These are phyloP conservation scores for Teunomyces lycoperdinae DNA, from an alignment of 805 yeast genomes.

Conservation along the genomic window DNA sequence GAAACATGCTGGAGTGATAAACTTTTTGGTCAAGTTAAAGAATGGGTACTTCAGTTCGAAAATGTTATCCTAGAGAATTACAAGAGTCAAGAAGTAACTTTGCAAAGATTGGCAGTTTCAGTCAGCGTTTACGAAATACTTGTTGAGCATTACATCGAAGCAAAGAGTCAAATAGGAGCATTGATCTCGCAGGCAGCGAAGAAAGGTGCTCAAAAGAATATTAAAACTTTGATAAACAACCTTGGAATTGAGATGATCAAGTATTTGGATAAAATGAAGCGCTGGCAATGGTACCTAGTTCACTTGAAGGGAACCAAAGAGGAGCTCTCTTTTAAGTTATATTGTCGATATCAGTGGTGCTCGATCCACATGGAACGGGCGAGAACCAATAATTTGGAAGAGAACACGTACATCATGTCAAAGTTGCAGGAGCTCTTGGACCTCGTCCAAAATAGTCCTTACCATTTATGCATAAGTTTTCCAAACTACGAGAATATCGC, in stretches of 20 bases:
- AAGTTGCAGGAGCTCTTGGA: slow-evolving; percentile 19
- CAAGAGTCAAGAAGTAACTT: background rate
- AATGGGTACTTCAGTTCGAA: slow-evolving; percentile 36
- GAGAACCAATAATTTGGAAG: slow-evolving; percentile 28
- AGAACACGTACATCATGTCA: slow-evolving; percentile 23
- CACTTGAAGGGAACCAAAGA: background rate
- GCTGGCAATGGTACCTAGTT: slow-evolving; percentile 40
- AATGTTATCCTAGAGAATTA: slow-evolving; percentile 11
- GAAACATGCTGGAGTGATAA: slow-evolving; percentile 39
- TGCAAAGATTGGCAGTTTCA: slow-evolving; percentile 20
- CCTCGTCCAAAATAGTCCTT: slow-evolving; percentile 4
- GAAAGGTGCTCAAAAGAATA: slow-evolving; percentile 18
- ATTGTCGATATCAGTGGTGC: slow-evolving; percentile 34
- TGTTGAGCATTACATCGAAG: slow-evolving; percentile 39
- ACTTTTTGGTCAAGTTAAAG: slow-evolving; percentile 31
- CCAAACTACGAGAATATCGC: slow-evolving; percentile 64
- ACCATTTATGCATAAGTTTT: slow-evolving; percentile 35
- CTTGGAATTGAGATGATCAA: slow-evolving; percentile 36
- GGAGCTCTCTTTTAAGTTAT: slow-evolving; percentile 2
- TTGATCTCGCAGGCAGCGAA: slow-evolving; percentile 17
- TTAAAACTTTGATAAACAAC: slow-evolving; percentile 28
- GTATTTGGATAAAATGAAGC: slow-evolving; percentile 40
- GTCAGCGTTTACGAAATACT: slow-evolving; percentile 47
- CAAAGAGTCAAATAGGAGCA: slow-evolving; percentile 24
- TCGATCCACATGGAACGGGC: slow-evolving; percentile 25